Base-by-base conservation (phyloP, 805 yeast species). In the Sugiyamaella americana region DNA sequence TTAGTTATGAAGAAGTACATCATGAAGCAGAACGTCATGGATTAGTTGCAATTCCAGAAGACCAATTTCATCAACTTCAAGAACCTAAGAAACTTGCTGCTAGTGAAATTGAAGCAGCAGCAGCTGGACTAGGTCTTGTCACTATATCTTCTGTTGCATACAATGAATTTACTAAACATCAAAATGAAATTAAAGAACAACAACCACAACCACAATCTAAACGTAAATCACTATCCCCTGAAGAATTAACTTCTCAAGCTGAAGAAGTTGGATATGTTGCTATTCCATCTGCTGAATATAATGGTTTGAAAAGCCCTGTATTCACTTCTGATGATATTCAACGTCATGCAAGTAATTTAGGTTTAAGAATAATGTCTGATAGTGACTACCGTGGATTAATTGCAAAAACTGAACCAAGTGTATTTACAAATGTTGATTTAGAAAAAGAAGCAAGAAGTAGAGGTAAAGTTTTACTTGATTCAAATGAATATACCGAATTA, bases 1-100 rank as follows among this genome's bases (percentile, higher is more conserved):
- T 44, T 13, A 20, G 43, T 42, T 24, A 29, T 10, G 60, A 51
- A 40, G 59, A 62, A 20, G 48, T 82, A 10, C 56, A 60, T 5
- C 58, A 53, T 0, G 63, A 63, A 4, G 84, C 82, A 3, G 69
- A 64, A 42, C 6, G 39, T 29, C n/a, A 4, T 18, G 63, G 64
- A 2, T 29, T 58, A 17, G 48, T 44, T 11, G 51, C 65, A 4
- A 42, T 66, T 16, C 64, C 69, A 1, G 62, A 59, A 10, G 49
- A 60, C 3, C 67, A 65, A 26, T 52, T 57, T 32, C 24, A 41
- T 16, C 41, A 41, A 8, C 32, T 26, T 8, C 16, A 20, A 35
- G 20, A 35, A 35, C 37, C 47, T 11, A 36, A 45, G 36, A 53
- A 49, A 10, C 38, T 48, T 10, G 41, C 32, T n/a, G 47, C 13